Conservation (phyloP, 1,284 basidiomycete genomes). For the Trichosporon sp. region DNA sequence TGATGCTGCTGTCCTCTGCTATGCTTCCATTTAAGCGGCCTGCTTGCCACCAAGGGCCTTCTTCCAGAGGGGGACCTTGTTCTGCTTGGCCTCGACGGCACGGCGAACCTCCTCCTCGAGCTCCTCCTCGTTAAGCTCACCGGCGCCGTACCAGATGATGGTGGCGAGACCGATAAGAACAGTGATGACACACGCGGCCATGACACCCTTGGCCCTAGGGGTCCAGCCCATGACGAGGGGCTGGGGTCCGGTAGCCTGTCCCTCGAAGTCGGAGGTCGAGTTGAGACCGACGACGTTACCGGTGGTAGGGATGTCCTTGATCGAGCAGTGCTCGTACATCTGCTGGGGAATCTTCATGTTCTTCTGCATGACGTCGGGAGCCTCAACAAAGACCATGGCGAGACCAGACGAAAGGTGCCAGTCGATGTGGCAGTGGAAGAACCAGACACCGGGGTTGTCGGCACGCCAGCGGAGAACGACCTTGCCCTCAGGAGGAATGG, state of each 20-base stretch:
- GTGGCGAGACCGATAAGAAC: slow-evolving; percentile 77
- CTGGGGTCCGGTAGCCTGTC: slow-evolving; percentile 70
- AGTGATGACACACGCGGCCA: slow-evolving; percentile 80
- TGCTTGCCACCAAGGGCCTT: slow-evolving; percentile 26
- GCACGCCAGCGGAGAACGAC: slow-evolving; percentile 58
- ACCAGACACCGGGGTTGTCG: slow-evolving; percentile 62
- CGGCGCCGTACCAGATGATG: slow-evolving; percentile 79
- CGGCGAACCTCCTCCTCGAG: slow-evolving; percentile 69
- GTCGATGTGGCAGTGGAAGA: slow-evolving; percentile 58
- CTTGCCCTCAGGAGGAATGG: slow-evolving; percentile 57
- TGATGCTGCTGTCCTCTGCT: neutral
- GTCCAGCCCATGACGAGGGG: slow-evolving; percentile 68
- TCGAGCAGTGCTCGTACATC: slow-evolving; percentile 69
- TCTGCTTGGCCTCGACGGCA: slow-evolving; percentile 64
- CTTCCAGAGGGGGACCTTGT: slow-evolving; percentile 48
- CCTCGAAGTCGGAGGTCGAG: slow-evolving; percentile 53
- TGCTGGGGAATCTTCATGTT: slow-evolving; percentile 43
- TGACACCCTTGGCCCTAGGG: slow-evolving; percentile 75
- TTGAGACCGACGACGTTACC: slow-evolving; percentile 66
- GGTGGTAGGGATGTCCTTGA: slow-evolving; percentile 63
- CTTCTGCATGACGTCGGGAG: slow-evolving; percentile 52
- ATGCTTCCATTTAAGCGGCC: neutral
- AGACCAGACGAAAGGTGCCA: slow-evolving; percentile 56
- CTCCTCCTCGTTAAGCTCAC: slow-evolving; percentile 72
- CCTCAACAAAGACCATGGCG: slow-evolving; percentile 57